Evolutionary conservation across 441 rosid species (phyloP), one percentile per base, ranked within the genome.

Genomic region (Erodium moschatum): DNA sequence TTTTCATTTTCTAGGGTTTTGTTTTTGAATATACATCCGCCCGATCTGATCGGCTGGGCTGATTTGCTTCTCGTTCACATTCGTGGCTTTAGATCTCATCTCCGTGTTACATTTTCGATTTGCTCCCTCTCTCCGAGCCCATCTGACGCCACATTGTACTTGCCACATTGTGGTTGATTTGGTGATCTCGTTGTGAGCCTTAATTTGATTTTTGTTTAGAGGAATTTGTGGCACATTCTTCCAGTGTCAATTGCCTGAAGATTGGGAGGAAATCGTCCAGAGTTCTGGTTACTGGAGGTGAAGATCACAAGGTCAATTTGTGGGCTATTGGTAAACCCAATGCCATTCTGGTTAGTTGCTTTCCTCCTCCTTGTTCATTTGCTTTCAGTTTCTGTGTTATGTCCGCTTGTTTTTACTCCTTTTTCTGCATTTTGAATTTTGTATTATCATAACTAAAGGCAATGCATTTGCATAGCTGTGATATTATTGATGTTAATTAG

Each of bases 321-420:
- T 95, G 99, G 99, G 95, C 99, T 81, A 92, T 95, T 66, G 99
- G 99, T 78, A 95, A 95, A 80, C 99, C 99, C 80, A 95, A 95
- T 52, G 93, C 99, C 67, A 84, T 85, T 70, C 83, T 78, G 96
- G 98, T 93, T 70, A 87, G 89, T 86, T 68, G 74, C 16, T 33
- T 33, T 33, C 4, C 38, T 33, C 38, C 38, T 33, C 38, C 6
- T 33, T 3, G 38, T 33, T 33, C 38, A 33, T 48, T 20, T 0
- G 19, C 50, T 16, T 19, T 4, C 70, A 66, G 66, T 48, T 40
- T 60, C 50, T 27, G 50, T 54, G 11, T 18, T 19, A 20, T 21
- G 1, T 0, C n/a, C 16, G 15, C n/a, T 4, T 42, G 11, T 9
- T 4, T 21, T 24, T 56, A 5, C 18, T 12, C 16, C 7, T 63